phyloP scores from a whole-genome alignment of 129 eudicot genomes.

The Artemisia argyi region DNA sequence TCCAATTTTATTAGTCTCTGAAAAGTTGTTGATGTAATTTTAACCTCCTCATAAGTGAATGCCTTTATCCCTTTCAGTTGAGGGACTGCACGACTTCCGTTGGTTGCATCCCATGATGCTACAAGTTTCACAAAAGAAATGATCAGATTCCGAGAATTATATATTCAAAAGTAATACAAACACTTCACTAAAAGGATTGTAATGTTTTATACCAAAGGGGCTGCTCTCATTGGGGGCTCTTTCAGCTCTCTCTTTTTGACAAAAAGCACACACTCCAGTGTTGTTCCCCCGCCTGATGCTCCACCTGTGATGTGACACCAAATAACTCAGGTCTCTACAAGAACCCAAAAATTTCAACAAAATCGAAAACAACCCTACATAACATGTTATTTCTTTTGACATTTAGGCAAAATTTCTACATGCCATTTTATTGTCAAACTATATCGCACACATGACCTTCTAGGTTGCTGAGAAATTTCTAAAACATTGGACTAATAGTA shows the following conservation, averaged over 20 bases:
- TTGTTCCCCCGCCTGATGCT: constrained; percentile 15
- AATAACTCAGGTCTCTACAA: not conserved
- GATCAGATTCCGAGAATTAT: not conserved
- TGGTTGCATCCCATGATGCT: constrained; percentile 65
- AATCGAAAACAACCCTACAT: too few relatives aligned
- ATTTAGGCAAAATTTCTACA: too few relatives aligned
- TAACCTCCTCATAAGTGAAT: constrained; percentile 68
- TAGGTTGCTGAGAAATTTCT: too few relatives aligned
- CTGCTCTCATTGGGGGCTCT: constrained; percentile 36
- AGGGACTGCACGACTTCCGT: constrained; percentile 58
- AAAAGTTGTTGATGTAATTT: constrained; percentile 59
- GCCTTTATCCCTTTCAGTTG: constrained; percentile 64
- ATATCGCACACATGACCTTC: too few relatives aligned
- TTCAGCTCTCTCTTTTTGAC: constrained; percentile 50
- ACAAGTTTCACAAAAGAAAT: constrained; percentile 19
- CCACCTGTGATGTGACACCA: constrained; percentile 23
- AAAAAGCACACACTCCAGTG: constrained; percentile 45
- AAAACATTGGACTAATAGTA: too few relatives aligned
- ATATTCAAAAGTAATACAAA: not conserved
- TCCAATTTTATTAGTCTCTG: constrained; percentile 56
- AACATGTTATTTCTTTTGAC: too few relatives aligned
- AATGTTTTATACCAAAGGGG: constrained; percentile 48
- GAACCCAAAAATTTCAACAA: too few relatives aligned
- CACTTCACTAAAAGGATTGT: not conserved
- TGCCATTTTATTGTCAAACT: too few relatives aligned